Evolutionary conservation across 2,329 filamentous ascomycete genomes (phyloP), one percentile per base, ranked within the genome.

Genomic region (Exophiala lecanii-corni): DNA sequence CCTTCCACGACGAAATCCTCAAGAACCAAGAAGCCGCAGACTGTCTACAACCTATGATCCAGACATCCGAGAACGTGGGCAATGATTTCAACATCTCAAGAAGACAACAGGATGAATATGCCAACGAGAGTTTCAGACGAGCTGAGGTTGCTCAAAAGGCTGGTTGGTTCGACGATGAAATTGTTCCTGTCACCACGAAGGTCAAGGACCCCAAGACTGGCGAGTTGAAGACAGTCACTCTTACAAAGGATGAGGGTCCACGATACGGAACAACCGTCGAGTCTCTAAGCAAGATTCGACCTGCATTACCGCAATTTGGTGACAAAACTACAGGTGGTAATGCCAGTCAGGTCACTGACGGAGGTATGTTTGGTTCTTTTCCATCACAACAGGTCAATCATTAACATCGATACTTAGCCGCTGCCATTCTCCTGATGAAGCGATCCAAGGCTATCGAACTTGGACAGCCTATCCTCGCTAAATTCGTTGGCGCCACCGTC

Each of bases 31-130:
- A 96, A 62, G 78, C 88, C 0, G 67, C 67, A 35, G 91, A 97
- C 70, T 92, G 89, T 74, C 79, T 91, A 79, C 79, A 89, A 75
- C 86, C 91, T 55, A 98, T 98, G 92, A 92, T 92, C 16, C 94
- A 94, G 79, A 98, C 92, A 2, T 91, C 84, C 47, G 92, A 98
- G 73, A 97, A 97, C 62, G 89, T 98, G 19, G 88, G 84, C 57
- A 80, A 80, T 36, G 92, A 97, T 69, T 97, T 97, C 66, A 79
- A 84, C 61, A 82, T 98, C 62, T 70, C 79, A 2, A 79, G 92
- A 49, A 81, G 89, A 62, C 69, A 71, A 62, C 86, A 97, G 70
- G 92, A 98, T 67, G 72, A 76, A 54, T 97, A 82, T 64, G 87
- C 92, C 0, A 85, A 85, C 7, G 88, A 94, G 71, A 89, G 83